Evolutionary conservation across 441 rosid species (phyloP), one percentile per base, ranked within the genome.

Genomic region (Hura crepitans): DNA sequence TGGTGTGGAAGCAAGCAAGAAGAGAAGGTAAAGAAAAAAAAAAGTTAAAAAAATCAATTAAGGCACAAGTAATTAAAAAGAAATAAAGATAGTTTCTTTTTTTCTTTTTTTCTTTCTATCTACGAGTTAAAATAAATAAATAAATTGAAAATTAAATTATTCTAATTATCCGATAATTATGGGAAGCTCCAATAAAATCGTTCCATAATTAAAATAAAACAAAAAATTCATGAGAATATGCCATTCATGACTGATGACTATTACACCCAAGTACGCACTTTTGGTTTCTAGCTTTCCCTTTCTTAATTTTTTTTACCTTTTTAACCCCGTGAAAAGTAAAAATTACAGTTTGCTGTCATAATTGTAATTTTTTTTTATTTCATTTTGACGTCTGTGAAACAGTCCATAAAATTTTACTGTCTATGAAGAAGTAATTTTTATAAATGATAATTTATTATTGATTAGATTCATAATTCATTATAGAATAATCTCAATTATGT

Each of bases 361-460:
- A 71, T n/a, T n/a, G n/a, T n/a, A n/a, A n/a, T n/a, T n/a, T n/a
- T n/a, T n/a, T n/a, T n/a, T n/a, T n/a, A n/a, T n/a, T n/a, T 65
- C 71, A 85, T 79, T 71, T 72, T 74, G 59, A 58, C 68, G 69
- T 82, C 75, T 77, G 78, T 71, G 81, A 82, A 81, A 76, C 81
- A 82, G 85, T 84, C 86, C n/a, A n/a, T n/a, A n/a, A n/a, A n/a
- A n/a, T n/a, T n/a, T n/a, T n/a, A n/a, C n/a, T n/a, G n/a, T n/a
- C n/a, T n/a, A n/a, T n/a, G n/a, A n/a, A n/a, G n/a, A n/a, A n/a
- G n/a, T n/a, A n/a, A n/a, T n/a, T n/a, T n/a, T n/a, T n/a, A n/a
- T n/a, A n/a, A n/a, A n/a, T n/a, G n/a, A n/a, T n/a, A n/a, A n/a
- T n/a, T n/a, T n/a, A n/a, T n/a, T n/a, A n/a, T n/a, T n/a, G n/a